Evolutionary conservation across 1,139 yeast genomes (phyloP).

Genomic region (Kodamaea plutei): DNA sequence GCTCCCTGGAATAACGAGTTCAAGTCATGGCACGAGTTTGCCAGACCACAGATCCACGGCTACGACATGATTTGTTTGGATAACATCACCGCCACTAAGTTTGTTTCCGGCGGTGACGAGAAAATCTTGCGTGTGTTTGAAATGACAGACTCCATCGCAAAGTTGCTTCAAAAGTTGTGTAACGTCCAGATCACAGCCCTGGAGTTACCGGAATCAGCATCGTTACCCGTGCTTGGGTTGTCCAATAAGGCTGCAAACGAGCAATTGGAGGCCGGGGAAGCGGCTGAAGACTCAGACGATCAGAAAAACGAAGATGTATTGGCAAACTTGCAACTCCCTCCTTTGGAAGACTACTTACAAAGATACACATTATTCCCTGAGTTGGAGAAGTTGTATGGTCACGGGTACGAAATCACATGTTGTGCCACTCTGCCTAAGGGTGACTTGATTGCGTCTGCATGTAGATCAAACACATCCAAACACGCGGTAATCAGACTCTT

Average conservation of each 20-base stretch:
- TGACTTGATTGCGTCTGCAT: constrained; percentile 78
- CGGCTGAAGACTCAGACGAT: constrained; percentile 34
- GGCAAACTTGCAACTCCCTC: constrained; percentile 53
- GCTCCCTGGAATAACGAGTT: constrained; percentile 51
- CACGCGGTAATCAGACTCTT: constrained; percentile 86
- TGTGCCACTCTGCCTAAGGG: constrained; percentile 68
- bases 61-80: constrained; percentile 91
- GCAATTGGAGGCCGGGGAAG: constrained; percentile 40
- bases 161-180: constrained; percentile 53
- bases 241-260: constrained; percentile 81
- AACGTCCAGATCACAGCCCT: constrained; percentile 30
- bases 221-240: constrained; percentile 88
- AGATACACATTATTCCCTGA: constrained; percentile 95
- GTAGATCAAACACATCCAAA: constrained; percentile 76
- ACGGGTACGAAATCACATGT: constrained; percentile 89
- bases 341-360: constrained; percentile 85
- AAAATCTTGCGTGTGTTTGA: constrained; percentile 87
- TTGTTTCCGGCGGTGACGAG: constrained; percentile 95
- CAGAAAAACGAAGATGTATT: constrained; percentile 43
- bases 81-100: constrained; percentile 54
- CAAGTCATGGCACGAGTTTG: constrained; percentile 75
- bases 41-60: constrained; percentile 97
- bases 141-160: constrained; percentile 77
- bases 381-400: constrained; percentile 90
- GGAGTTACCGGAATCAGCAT: constrained; percentile 70